Evolutionary conservation across 177 flowering plant genomes (phyloP), one percentile per base, ranked within the genome.

Genomic region (Tripterygium wilfordii): DNA sequence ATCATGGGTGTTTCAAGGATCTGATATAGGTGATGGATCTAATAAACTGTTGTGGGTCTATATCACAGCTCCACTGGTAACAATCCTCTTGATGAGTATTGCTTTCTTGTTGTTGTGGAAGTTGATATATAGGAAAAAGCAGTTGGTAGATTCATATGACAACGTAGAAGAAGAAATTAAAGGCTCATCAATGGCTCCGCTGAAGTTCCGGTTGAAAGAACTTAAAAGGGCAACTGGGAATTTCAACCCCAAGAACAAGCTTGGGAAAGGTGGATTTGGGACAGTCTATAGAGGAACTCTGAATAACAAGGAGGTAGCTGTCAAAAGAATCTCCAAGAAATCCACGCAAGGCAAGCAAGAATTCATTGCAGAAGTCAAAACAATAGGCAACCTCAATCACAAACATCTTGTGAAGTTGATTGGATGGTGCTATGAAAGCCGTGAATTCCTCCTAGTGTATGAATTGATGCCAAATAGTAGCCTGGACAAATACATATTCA

Each of bases 231-330:
- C 79, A 16, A 83, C 87, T 0, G 55, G 48, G 16, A 69, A 69
- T 23, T 80, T 80, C 59, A 51, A 42, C 51, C 22, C 59, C 10
- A 63, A 38, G 29, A 70, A 76, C 66, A 69, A 68, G 72, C 74
- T 83, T 0, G 91, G 87, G 32, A 45, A 64, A 62, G 85, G 87
- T 1, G 91, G 81, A 1, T 83, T 70, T 17, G 91, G 87, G 25
- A 68, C 56, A 4, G 87, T 83, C 20, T 83, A 77, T 45, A 74
- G 66, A 52, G 87, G 87, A 21, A 18, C 23, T 19, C 47, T 75
- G 54, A 45, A 47, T 13, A 40, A 65, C 18, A 59, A 37, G 35
- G 72, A 57, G 17, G 69, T 76, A 9, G 91, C 87, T 8, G 76
- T 78, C 20, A 83, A 80, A 45, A 54, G 77, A 36, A 49, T 78